Conservation (phyloP, 106 monocot species). For the Narthecium ossifragum region DNA sequence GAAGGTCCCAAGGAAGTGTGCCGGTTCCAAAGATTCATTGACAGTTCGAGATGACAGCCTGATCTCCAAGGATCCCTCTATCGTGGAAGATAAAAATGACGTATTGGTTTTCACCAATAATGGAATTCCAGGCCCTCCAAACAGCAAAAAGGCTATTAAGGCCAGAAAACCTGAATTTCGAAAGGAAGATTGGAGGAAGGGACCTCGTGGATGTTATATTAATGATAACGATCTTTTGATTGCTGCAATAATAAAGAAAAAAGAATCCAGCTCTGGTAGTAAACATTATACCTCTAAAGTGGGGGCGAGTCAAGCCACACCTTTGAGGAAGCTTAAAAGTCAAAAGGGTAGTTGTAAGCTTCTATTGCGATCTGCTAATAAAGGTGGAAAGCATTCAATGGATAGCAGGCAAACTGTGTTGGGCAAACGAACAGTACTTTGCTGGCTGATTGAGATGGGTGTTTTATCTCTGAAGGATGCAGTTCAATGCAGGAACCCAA, state of each 20-base stretch:
- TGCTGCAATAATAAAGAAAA: constrained; percentile 63
- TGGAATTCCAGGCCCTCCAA: constrained; percentile 9
- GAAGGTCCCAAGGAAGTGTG: background rate
- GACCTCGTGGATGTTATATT: constrained; percentile 34
- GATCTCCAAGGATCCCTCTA: constrained; percentile 1
- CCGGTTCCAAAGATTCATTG: constrained; percentile 11
- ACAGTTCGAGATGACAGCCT: constrained; percentile 5
- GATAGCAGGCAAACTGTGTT: constrained; percentile 31
- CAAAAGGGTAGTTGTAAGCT: constrained; percentile 31
- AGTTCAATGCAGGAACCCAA: constrained; percentile 45
- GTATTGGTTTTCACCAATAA: background rate
- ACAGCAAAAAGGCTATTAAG: constrained; percentile 12
- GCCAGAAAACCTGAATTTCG: constrained; percentile 19
- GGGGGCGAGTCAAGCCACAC: constrained; percentile 21
- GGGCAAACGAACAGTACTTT: constrained; percentile 56
- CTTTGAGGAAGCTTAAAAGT: constrained; percentile 30
- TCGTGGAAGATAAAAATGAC: constrained; percentile 5
- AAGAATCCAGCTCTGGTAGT: constrained; percentile 29
- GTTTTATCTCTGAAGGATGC: constrained; percentile 49
- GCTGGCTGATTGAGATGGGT: constrained; percentile 79
- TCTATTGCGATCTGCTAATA: constrained; percentile 36
- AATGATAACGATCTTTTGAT: constrained; percentile 86
- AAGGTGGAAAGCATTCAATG: constrained; percentile 27
- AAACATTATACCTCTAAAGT: constrained; percentile 21
- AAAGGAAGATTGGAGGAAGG: constrained; percentile 35